These are phyloP conservation scores for Tarenaya hassleriana DNA, from an alignment of 345 rosid genomes.

Conservation along the genomic window DNA sequence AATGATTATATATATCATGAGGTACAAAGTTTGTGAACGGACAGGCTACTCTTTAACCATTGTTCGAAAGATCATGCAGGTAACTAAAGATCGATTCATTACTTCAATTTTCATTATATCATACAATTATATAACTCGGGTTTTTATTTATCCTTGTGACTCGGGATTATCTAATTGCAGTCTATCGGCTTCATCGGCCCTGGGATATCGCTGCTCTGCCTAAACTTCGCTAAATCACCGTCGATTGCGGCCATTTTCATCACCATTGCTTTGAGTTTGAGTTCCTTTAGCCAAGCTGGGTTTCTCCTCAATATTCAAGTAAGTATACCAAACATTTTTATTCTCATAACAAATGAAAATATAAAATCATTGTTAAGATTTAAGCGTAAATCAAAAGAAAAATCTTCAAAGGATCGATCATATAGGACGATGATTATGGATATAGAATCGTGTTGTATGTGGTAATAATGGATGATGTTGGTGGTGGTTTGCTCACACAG, in stretches of 20 bases:
- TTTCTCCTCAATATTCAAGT: conserved; percentile 94
- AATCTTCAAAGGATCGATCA: too few species aligned
- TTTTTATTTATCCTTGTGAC: background rate
- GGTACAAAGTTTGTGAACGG: conserved; percentile 69
- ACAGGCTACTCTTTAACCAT: conserved; percentile 66
- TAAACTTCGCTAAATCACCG: conserved; percentile 73
- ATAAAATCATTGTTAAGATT: background rate
- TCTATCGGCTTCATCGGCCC: conserved; percentile 91
- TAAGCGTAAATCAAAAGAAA: too few species aligned
- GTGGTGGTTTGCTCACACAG: conserved; percentile 33
- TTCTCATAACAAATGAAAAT: background rate
- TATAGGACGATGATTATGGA: too few species aligned
- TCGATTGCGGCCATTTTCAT: conserved; percentile 49
- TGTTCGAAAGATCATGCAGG: conserved; percentile 96
- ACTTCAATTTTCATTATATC: background rate
- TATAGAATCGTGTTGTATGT: too few species aligned
- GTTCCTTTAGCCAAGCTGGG: conserved; percentile 98
- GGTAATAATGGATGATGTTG: too few species aligned
- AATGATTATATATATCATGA: too few species aligned
- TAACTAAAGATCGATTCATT: conserved; percentile 6
- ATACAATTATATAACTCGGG: background rate
- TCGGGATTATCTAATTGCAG: conserved; percentile 27
- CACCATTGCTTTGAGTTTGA: conserved; percentile 73
- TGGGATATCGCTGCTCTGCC: conserved; percentile 68
- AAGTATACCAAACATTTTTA: conserved; percentile 24